phyloP scores from a whole-genome alignment of 2,329 filamentous ascomycete genomes.

The Pestalotiopsis sp. region DNA sequence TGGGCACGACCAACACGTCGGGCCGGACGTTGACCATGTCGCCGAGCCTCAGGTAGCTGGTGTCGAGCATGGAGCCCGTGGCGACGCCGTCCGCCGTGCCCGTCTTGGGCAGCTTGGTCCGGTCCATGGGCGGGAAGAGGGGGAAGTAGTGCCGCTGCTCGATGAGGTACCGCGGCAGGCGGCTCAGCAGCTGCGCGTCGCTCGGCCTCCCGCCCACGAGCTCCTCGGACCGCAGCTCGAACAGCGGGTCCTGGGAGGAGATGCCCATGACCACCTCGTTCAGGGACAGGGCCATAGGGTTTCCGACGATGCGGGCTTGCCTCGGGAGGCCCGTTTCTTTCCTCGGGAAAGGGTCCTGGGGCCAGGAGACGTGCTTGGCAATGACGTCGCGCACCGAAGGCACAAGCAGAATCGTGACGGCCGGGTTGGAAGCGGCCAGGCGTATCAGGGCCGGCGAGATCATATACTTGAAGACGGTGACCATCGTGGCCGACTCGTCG shows the following conservation, averaged over 20 bases:
- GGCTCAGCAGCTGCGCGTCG: conserved; percentile 64
- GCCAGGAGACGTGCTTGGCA: conserved; percentile 71
- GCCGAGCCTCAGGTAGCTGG: conserved; percentile 82
- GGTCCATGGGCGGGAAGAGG: conserved; percentile 77
- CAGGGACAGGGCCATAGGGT: conserved; percentile 85
- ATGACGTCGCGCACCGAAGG: conserved; percentile 75
- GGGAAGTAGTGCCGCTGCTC: conserved; percentile 93
- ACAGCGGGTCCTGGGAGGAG: conserved; percentile 81
- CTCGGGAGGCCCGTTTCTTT: conserved; percentile 81
- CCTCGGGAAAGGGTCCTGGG: conserved; percentile 57
- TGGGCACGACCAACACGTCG: conserved; percentile 83
- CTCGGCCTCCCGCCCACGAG: conserved; percentile 57
- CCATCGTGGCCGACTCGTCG: conserved; percentile 75
- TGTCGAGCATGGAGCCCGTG: conserved; percentile 78
- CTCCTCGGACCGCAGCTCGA: conserved; percentile 79
- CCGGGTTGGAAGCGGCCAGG: conserved; percentile 70
- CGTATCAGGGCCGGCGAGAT: conserved; percentile 74
- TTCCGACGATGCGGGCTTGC: conserved; percentile 76
- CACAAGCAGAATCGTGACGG: conserved; percentile 78
- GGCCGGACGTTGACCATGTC: conserved; percentile 88
- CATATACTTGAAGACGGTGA: conserved; percentile 80
- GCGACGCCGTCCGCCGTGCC: conserved; percentile 61
- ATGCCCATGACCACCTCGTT: conserved; percentile 86
- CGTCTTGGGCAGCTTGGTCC: conserved; percentile 66
- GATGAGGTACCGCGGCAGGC: conserved; percentile 77